Conservation (phyloP, 1,284 basidiomycete species). For the Nidula niveotomentosa region DNA sequence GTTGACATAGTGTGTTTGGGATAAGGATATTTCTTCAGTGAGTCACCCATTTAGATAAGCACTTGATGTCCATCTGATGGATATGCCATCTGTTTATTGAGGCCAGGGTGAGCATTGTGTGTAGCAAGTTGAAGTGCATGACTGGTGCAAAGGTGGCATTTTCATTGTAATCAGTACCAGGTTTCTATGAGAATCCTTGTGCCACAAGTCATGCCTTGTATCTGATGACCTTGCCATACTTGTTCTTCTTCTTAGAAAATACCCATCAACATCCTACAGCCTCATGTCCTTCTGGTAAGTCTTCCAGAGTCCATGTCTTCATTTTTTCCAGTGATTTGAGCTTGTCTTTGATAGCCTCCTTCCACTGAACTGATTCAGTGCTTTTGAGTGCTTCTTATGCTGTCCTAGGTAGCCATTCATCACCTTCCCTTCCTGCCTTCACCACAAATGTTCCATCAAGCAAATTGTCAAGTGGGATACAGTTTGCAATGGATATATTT, state of each 20-base stretch:
- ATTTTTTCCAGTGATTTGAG: too few relatives aligned
- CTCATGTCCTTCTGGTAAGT: constrained; percentile 13
- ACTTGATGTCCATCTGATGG: not conserved
- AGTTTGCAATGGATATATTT: too few relatives aligned
- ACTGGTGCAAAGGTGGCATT: not conserved
- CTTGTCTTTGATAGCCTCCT: too few relatives aligned
- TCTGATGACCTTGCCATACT: constrained; percentile 10
- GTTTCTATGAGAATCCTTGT: not conserved
- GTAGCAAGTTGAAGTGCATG: not conserved
- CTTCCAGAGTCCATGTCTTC: too few relatives aligned
- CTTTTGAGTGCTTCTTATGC: too few relatives aligned
- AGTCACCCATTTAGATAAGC: not conserved
- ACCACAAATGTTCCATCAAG: too few relatives aligned
- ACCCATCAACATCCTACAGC: constrained; percentile 18
- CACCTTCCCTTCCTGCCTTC: too few relatives aligned
- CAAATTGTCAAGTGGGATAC: too few relatives aligned
- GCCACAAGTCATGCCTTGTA: constrained; percentile 21
- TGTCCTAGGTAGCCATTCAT: too few relatives aligned
- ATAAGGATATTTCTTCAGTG: not conserved
- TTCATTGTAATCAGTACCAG: not conserved
- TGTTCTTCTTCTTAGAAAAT: constrained; percentile 14
- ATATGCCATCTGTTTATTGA: not conserved
- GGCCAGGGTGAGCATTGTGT: not conserved
- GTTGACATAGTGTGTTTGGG: too few relatives aligned
- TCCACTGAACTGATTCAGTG: too few relatives aligned